Conservation (phyloP, 2,329 filamentous ascomycete species). For the Alternaria sp. region DNA sequence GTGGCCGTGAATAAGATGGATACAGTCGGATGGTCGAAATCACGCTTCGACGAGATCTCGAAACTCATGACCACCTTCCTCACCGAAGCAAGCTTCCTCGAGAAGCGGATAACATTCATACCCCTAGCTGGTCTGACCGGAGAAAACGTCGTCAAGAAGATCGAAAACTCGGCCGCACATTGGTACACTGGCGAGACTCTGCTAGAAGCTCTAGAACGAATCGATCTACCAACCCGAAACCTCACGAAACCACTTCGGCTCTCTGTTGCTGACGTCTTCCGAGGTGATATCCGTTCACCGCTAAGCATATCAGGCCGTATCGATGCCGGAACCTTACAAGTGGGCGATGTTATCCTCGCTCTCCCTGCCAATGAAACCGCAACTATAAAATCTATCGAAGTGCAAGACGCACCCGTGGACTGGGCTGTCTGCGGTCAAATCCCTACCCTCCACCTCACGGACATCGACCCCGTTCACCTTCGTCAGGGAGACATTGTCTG, state of each 20-base stretch:
- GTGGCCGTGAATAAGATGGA: constrained; percentile 97
- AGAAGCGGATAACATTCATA: constrained; percentile 84
- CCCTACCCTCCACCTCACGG: constrained; percentile 80
- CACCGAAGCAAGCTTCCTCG: constrained; percentile 79
- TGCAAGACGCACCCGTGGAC: constrained; percentile 76
- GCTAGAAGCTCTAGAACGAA: constrained; percentile 84
- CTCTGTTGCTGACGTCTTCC: constrained; percentile 87
- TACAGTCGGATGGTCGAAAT: constrained; percentile 81
- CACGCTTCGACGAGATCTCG: constrained; percentile 84
- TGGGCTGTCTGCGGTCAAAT: constrained; percentile 96
- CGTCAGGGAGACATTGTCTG: constrained; percentile 85
- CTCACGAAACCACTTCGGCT: constrained; percentile 84
- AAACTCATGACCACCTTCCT: constrained; percentile 86
- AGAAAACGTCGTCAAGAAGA: constrained; percentile 78
- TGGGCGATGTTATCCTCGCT: constrained; percentile 80
- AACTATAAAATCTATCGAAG: constrained; percentile 81
- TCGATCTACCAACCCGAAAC: constrained; percentile 74
- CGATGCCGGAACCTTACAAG: constrained; percentile 83
- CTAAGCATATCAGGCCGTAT: constrained; percentile 87
- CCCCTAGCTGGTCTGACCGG: constrained; percentile 90
- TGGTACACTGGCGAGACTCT: constrained; percentile 88
- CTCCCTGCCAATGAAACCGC: constrained; percentile 85
- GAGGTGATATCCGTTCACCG: constrained; percentile 79
- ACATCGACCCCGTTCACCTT: constrained; percentile 86
- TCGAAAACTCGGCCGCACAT: constrained; percentile 60